Base-by-base conservation (phyloP, 306 rosid species). In the Mimosa pudica region DNA sequence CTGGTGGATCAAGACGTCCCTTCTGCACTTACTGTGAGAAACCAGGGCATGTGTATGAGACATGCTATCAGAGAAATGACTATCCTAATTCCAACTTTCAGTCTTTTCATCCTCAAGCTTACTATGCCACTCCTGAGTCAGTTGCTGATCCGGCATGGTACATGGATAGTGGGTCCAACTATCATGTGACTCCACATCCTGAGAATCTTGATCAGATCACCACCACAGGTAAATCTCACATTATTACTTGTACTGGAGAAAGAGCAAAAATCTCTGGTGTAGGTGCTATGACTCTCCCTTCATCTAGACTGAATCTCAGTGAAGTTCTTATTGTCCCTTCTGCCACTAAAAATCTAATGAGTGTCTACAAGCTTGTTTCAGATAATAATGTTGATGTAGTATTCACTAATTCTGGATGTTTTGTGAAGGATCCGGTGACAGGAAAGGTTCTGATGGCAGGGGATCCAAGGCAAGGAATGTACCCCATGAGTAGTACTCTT, bases 131-230 rank as follows among this genome's bases (percentile, higher is more conserved):
- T 4, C 24, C 60, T 1, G 1, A 16, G 0, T 1, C 7, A 0
- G 0, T 54, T 0, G 1, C 6, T 0, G 24, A 54, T 7, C 7
- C 8, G 0, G 1, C 60, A 1, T 54, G 60, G 60, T 54, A 54
- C 7, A 16, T 16, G 20, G 60, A 54, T 13, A 17, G 60, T 54
- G 20, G 60, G 1, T 12, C 20, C 14, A 54, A 16, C 7, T 54
- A 54, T 13, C 24, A 54, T 54, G 8, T 54, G 1, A 1, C 60
- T 13, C 6, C 60, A 16, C 0, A 16, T 16, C 1, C 18, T 14
- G 8, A 16, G 1, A 6, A 54, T 1, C 24, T 54, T 14, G 24
- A 17, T 1, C 1, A 2, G 0, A 0, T 54, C 0, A 16, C 0
- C 6, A 7, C 60, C 5, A 2, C 6, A 2, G 24, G 60, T 54